Evolutionary conservation across 1,284 basidiomycete species (phyloP).

Genomic region (Tilletiaria anomala): DNA sequence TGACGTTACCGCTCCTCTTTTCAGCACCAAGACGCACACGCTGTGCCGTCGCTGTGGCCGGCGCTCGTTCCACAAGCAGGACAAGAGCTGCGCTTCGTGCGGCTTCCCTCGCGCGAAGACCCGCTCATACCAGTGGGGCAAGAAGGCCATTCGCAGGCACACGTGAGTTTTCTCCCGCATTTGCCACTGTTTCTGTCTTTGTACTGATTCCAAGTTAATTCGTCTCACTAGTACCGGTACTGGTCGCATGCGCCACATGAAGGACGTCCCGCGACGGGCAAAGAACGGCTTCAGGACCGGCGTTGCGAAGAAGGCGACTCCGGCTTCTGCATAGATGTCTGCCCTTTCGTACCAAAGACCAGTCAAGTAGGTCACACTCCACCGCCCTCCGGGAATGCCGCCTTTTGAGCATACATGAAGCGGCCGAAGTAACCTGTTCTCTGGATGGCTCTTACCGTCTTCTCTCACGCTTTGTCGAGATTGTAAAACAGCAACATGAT

Average conservation of each 20-base stretch:
- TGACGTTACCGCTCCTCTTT: constrained; percentile 25
- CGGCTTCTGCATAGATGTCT: not conserved
- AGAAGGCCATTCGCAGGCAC: constrained; percentile 98
- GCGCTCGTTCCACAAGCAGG: constrained; percentile 87
- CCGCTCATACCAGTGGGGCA: constrained; percentile 92
- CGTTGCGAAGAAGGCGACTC: no score
- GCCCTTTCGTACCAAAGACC: no score
- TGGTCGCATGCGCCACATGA: constrained; percentile 89
- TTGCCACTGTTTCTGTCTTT: constrained; percentile 59
- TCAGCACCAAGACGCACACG: constrained; percentile 97
- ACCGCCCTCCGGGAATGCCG: no score
- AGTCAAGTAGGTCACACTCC: no score
- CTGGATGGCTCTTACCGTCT: no score
- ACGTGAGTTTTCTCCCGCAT: constrained; percentile 92
- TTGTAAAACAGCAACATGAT: no score
- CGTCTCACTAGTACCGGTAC: no score
- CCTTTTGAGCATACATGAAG: no score
- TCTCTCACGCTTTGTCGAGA: no score
- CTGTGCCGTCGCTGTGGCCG: constrained; percentile 65
- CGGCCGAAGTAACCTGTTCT: no score
- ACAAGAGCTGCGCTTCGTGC: constrained; percentile 94
- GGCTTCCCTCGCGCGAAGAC: constrained; percentile 92
- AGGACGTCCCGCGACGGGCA: constrained; percentile 44
- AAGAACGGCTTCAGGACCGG: constrained; percentile 74
- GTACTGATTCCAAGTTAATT: no score